phyloP scores from a whole-genome alignment of 2,329 filamentous ascomycete species.

The Fusarium papillatum region DNA sequence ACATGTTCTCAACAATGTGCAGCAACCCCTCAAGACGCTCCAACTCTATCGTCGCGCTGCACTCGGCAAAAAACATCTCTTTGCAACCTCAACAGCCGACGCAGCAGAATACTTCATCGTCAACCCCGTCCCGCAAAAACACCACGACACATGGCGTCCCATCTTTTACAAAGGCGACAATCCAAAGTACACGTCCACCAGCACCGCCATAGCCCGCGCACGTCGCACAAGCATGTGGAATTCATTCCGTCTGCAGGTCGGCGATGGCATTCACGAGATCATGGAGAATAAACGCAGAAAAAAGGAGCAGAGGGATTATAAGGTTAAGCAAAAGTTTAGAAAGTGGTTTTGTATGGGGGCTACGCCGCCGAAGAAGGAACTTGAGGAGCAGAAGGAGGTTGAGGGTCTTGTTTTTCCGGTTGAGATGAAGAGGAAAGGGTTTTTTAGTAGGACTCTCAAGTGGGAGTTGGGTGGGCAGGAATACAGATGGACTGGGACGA shows the following conservation, averaged over 20 bases:
- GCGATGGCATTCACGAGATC: constrained; percentile 26
- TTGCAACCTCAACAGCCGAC: constrained; percentile 2
- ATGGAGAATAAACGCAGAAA: constrained; percentile 20
- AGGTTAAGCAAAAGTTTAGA: constrained; percentile 4
- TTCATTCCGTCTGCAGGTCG: constrained; percentile 28
- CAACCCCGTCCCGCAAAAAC: constrained; percentile 35
- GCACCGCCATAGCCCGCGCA: constrained; percentile 15
- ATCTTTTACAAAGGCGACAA: constrained; percentile 33
- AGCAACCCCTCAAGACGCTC: constrained; percentile 7
- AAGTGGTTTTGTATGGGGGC: constrained; percentile 9
- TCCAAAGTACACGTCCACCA: constrained; percentile 28
- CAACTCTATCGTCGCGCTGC: constrained; percentile 17
- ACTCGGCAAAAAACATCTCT: constrained; percentile 31
- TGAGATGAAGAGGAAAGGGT: constrained; percentile 3
- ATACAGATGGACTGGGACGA: constrained; percentile 20
- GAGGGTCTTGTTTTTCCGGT: constrained; percentile 3
- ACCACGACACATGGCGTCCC: constrained; percentile 26
- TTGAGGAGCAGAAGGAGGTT: constrained; percentile 15
- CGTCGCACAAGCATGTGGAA: constrained; percentile 27
- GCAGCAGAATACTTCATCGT: constrained; percentile 22
- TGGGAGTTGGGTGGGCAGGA: constrained; percentile 20
- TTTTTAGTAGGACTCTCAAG: constrained; percentile 12
- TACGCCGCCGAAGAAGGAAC: constrained; percentile 8
- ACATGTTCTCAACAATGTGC: neutral
- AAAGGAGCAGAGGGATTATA: constrained; percentile 7